Base-by-base conservation (phyloP, 2,329 filamentous ascomycete genomes). In the Paecilomyces sp. region DNA sequence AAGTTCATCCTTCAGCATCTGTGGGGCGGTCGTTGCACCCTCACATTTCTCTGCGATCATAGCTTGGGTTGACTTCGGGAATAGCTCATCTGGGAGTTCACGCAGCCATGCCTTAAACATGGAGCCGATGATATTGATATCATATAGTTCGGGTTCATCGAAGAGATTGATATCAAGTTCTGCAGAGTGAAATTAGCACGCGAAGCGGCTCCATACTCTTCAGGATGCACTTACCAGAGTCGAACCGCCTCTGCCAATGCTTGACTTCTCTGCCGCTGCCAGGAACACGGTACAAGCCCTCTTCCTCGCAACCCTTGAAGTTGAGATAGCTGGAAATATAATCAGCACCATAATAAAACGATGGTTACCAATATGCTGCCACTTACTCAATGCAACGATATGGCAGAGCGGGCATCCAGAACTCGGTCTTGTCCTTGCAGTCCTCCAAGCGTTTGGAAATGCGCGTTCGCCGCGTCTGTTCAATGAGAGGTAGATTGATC, bases 51-150 rank as follows among this genome's bases (percentile, higher is more conserved):
- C 84, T 25, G 90, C 85, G 59, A 97, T 88, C 61, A 87, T 85
- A 60, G 91, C 87, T 73, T 97, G 93, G 0, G 87, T 86, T 34
- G 83, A 82, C 71, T 94, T 95, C 0, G 93, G 93, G 68, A 97
- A 91, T 52, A 97, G 85, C 70, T 97, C 92, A 66, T 96, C 92
- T 1, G 92, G 93, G n/a, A 97, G 81, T 73, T 96, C 91, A 61
- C 93, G 89, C 33, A 97, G 84, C 93, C 93, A 97, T 22, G 91
- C 90, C 72, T 97, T 97, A 67, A 97, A 89, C 85, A 97, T 89
- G 2, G 93, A 97, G 47, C 91, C 92, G 67, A 97, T 90, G 60
- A 94, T 96, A 75, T 97, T 97, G 74, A 96, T 95, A 71, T 97
- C 93, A 72, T 96, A 96, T 2, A 97, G 82, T 64, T 96, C 90